A percentile compares a stretch with the other conserved stretches of the same genome.
Conservation (phyloP, 176 grass and related monocot genomes). For the Chrysopogon serrulatus region DNA sequence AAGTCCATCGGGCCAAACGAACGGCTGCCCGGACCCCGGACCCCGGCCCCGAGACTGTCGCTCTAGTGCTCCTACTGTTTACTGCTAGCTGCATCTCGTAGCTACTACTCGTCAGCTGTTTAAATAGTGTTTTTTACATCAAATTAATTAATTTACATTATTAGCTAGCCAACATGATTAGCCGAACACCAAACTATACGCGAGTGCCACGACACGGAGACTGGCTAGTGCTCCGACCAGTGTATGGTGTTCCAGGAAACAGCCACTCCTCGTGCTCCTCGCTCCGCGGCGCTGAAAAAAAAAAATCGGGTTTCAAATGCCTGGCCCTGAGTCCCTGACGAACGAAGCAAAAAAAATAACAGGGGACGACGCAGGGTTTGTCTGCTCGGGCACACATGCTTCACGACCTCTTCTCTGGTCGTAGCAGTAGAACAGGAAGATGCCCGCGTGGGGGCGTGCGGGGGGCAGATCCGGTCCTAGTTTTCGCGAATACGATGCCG, state of each 20-base stretch:
- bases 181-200: too few relatives aligned
- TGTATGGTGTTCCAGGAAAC: background rate
- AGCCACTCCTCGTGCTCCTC: slow-evolving; percentile 1
- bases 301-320: background rate
- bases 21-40: too few relatives aligned
- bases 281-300: background rate
- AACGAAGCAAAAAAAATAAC: background rate
- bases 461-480: background rate
- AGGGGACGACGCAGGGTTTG: background rate
- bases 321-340: too few relatives aligned
- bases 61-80: too few relatives aligned
- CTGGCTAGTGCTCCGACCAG: background rate
- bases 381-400: background rate
- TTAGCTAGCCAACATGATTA: too few relatives aligned
- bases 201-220: too few relatives aligned
- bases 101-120: too few relatives aligned
- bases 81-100: too few relatives aligned
- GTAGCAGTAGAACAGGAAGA: background rate
- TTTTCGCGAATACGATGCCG: background rate
- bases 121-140: too few relatives aligned
- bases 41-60: too few relatives aligned
- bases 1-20: background rate
- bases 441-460: background rate
- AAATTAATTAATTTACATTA: too few relatives aligned
- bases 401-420: background rate